Base-by-base conservation (phyloP, 139 green algal genomes). In the Spirogloea muscicola region DNA sequence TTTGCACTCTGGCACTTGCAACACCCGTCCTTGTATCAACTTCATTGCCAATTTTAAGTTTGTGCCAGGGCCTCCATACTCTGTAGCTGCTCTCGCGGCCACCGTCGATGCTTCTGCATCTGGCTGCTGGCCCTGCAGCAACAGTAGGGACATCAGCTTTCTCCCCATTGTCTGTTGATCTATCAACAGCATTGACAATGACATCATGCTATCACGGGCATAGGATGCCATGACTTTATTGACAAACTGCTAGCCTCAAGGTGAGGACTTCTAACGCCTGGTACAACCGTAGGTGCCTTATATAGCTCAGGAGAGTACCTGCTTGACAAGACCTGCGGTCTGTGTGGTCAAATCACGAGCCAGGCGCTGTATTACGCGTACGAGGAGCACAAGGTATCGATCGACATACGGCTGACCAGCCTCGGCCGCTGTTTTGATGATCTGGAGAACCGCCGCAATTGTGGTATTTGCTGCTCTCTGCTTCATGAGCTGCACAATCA, bases 41-140 rank as follows among this genome's bases (percentile, higher is more conserved):
- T 81, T 49, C 2, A 81, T 18, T 2, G 40, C 72, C 27, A 76
- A n/a, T 3, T 80, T 51, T 42, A 79, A 31, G 42, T 81, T 81
- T 41, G 16, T 29, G 49, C 39, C 34, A 27, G 67, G 13, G 18
- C 57, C 57, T 34, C 33, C 25, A 27, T 60, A 27, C 49, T 60
- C 49, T 6, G 27, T 29, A 21, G 33, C 57, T 6, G 27, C 57
- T 18, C 57, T 34, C 2, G 33, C 57, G 9, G 9, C 31, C 27
- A 33, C 57, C 27, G 25, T 31, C 37, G 33, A 29, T 29, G 33
- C 59, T 68, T 37, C 57, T 34, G 10, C 25, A 38, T 38, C 57
- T 31, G 31, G 33, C 59, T 65, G 57, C 0, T n/a, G 33, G 57
- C 0, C 18, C 59, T 49, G 59, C 34, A 27, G 33, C 5, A 7